Conservation (phyloP, 2,329 filamentous ascomycete genomes). For the Gyromitra esculenta region DNA sequence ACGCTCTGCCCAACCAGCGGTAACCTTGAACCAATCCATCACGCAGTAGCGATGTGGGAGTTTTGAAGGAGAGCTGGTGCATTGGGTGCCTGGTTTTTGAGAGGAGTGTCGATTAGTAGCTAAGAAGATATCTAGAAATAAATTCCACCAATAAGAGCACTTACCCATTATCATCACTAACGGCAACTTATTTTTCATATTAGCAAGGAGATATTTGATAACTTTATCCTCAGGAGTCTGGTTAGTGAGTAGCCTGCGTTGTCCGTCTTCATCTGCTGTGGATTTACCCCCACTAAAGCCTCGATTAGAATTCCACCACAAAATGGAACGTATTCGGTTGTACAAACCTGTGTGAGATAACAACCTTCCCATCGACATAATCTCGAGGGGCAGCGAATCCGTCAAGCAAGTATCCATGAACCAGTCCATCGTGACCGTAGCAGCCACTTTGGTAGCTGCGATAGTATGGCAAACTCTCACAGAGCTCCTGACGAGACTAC, state of each 20-base stretch:
- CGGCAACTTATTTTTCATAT: slow-evolving; percentile 64
- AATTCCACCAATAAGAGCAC: slow-evolving; percentile 51
- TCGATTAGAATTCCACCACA: slow-evolving; percentile 52
- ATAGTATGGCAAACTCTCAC: slow-evolving; percentile 72
- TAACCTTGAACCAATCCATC: slow-evolving; percentile 74
- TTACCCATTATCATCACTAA: slow-evolving; percentile 69
- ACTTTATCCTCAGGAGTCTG: slow-evolving; percentile 64
- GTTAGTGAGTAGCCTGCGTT: slow-evolving; percentile 60
- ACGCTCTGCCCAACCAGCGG: slow-evolving; percentile 74
- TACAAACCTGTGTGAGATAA: slow-evolving; percentile 71
- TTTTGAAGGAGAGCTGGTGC: slow-evolving; percentile 64
- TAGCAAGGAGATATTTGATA: slow-evolving; percentile 60
- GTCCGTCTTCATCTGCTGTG: slow-evolving; percentile 63
- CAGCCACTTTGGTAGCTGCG: slow-evolving; percentile 69
- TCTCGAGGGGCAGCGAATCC: slow-evolving; percentile 67
- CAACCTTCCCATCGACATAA: slow-evolving; percentile 69
- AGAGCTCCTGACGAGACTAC: slow-evolving; percentile 67
- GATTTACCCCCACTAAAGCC: slow-evolving; percentile 67
- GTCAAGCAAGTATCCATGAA: slow-evolving; percentile 70
- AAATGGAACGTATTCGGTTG: neutral
- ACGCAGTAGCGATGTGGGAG: slow-evolving; percentile 72
- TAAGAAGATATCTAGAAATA: neutral
- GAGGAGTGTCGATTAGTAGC: slow-evolving; percentile 6
- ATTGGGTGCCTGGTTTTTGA: slow-evolving; percentile 64
- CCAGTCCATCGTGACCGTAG: slow-evolving; percentile 66